Conservation (phyloP, 2,329 filamentous ascomycete genomes). For the Nigrospora oryzae region DNA sequence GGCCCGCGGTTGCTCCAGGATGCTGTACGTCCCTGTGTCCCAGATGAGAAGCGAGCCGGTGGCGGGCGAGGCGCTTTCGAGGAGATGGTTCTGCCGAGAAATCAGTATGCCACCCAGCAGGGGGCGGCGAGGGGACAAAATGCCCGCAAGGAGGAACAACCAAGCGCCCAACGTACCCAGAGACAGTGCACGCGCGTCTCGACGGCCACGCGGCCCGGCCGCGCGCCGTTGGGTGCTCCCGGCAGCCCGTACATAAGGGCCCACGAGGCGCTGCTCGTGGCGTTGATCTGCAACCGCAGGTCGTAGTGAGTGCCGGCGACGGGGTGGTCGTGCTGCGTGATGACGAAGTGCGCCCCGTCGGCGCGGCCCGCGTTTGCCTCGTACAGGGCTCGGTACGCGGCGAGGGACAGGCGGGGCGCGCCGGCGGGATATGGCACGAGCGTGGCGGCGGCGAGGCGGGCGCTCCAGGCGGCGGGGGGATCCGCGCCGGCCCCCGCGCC, state of each 20-base stretch:
- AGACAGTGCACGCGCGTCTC: conserved; percentile 55
- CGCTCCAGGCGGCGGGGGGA: conserved; percentile 29
- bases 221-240: conserved; percentile 45
- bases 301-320: conserved; percentile 62
- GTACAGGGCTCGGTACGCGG: conserved; percentile 28
- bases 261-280: conserved; percentile 56
- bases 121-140: neutral
- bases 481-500: conserved; percentile 10
- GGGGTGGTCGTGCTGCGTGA: conserved; percentile 68
- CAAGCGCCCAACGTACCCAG: conserved; percentile 39
- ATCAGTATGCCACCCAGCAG: too few relatives aligned
- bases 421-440: conserved; percentile 10
- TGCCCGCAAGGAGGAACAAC: neutral
- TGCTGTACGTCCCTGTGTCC: conserved; percentile 51
- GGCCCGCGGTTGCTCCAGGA: conserved; percentile 31
- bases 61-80: conserved; percentile 44
- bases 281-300: conserved; percentile 60
- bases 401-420: conserved; percentile 23
- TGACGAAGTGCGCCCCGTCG: conserved; percentile 50
- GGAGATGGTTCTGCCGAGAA: conserved; percentile 45
- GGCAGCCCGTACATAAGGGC: conserved; percentile 56
- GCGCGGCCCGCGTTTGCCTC: conserved; percentile 17
- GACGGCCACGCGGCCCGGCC: conserved; percentile 49
- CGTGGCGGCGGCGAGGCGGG: conserved; percentile 18
- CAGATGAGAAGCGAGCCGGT: conserved; percentile 54